Conservation (phyloP, 805 yeast genomes). For the Teunomyces kruisii region DNA sequence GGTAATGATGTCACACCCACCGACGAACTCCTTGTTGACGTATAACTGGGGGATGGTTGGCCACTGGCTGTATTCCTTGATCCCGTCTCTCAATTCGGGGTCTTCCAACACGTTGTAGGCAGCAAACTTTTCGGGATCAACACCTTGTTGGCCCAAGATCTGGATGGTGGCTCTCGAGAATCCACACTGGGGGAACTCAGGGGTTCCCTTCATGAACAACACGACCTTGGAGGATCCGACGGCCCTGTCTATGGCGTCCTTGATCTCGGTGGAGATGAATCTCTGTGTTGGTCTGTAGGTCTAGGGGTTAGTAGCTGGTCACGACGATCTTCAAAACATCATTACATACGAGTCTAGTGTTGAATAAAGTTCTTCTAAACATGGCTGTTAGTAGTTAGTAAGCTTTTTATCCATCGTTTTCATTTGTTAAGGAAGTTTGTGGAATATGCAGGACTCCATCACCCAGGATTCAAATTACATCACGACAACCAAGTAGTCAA, state of each 20-base stretch:
- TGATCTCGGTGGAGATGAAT: constrained; percentile 73
- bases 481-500: no score
- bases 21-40: constrained; percentile 86
- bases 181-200: constrained; percentile 97
- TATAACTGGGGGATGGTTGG: constrained; percentile 98
- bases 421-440: constrained; percentile 2
- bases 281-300: constrained; percentile 21
- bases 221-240: constrained; percentile 91
- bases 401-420: constrained; percentile 8
- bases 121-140: constrained; percentile 93
- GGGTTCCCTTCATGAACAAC: constrained; percentile 97
- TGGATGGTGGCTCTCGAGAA: constrained; percentile 94
- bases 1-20: constrained; percentile 95
- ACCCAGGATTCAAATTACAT: no score
- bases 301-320: not conserved
- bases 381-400: constrained; percentile 6
- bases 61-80: constrained; percentile 95
- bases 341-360: constrained; percentile 15
- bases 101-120: constrained; percentile 97
- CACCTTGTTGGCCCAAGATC: constrained; percentile 93
- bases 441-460: constrained; percentile 4
- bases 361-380: constrained; percentile 17
- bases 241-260: constrained; percentile 82
- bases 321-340: not conserved
- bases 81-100: constrained; percentile 89